phyloP scores from a whole-genome alignment of 352 stramenopile species.

The Globisporangium camurandrum region DNA sequence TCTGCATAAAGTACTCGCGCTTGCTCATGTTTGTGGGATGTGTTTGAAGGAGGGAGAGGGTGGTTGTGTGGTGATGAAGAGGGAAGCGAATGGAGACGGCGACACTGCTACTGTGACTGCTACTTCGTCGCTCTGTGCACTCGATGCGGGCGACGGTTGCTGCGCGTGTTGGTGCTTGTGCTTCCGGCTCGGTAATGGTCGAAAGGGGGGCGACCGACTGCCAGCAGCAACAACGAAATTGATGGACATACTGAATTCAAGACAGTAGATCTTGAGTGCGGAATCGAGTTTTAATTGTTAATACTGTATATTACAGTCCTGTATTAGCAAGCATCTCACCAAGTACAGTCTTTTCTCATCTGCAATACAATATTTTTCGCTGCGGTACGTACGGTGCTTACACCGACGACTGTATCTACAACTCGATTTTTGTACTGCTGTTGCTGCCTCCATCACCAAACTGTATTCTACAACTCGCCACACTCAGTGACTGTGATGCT shows the following conservation, averaged over 20 bases:
- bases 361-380: too few species aligned
- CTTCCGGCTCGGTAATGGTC: conserved; percentile 9
- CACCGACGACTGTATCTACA: too few species aligned
- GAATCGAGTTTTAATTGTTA: too few species aligned
- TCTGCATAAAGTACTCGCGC: conserved; percentile 78
- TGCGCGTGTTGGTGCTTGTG: not conserved
- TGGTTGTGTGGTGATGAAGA: conserved; percentile 14
- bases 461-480: conserved; percentile 75
- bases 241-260: too few species aligned
- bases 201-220: not conserved
- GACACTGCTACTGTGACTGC: not conserved
- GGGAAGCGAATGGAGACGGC: not conserved
- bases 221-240: conserved; percentile 3
- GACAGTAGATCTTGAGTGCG: too few species aligned
- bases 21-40: conserved; percentile 59
- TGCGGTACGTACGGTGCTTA: too few species aligned
- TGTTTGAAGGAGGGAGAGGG: not conserved
- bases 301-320: too few species aligned
- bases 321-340: too few species aligned
- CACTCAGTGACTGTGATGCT: conserved; percentile 82
- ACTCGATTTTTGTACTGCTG: too few species aligned
- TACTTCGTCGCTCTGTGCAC: not conserved
- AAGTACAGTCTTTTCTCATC: too few species aligned
- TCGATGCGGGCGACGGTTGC: not conserved
- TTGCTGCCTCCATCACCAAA: too few species aligned